Conservation (phyloP, 1,139 yeast genomes). For the Yamadazyma spencermartinsiae region DNA sequence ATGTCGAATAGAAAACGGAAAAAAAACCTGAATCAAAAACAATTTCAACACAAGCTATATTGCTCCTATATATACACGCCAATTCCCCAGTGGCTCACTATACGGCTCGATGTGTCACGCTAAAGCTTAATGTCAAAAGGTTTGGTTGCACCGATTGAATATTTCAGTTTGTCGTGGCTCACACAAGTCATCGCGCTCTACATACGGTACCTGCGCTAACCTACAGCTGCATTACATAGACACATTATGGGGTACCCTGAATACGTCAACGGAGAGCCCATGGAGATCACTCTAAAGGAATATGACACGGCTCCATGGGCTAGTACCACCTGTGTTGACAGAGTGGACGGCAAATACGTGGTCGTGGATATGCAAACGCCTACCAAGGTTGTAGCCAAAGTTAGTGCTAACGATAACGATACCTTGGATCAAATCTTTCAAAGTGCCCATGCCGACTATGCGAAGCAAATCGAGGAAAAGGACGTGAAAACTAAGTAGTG, state of each 20-base stretch:
- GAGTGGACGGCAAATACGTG: conserved; percentile 33
- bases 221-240: too few relatives aligned
- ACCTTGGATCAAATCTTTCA: conserved; percentile 45
- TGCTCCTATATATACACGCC: too few relatives aligned
- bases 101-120: too few relatives aligned
- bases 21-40: too few relatives aligned
- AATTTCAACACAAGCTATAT: too few relatives aligned
- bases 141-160: too few relatives aligned
- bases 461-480: conserved; percentile 17
- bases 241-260: conserved; percentile 36
- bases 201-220: too few relatives aligned
- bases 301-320: conserved; percentile 60
- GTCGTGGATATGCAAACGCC: conserved; percentile 51
- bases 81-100: too few relatives aligned
- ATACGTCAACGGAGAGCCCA: conserved; percentile 48
- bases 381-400: conserved; percentile 41
- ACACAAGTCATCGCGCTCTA: too few relatives aligned
- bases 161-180: too few relatives aligned
- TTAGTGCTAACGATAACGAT: conserved; percentile 35
- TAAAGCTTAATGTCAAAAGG: too few relatives aligned
- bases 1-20: neutral
- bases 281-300: conserved; percentile 42
- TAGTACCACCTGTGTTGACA: conserved; percentile 49
- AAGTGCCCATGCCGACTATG: conserved; percentile 43
- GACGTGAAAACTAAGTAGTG: conserved; percentile 12